phyloP scores from a whole-genome alignment of 2,329 filamentous ascomycete species.

The Paecilomyces dactylethromorphus region DNA sequence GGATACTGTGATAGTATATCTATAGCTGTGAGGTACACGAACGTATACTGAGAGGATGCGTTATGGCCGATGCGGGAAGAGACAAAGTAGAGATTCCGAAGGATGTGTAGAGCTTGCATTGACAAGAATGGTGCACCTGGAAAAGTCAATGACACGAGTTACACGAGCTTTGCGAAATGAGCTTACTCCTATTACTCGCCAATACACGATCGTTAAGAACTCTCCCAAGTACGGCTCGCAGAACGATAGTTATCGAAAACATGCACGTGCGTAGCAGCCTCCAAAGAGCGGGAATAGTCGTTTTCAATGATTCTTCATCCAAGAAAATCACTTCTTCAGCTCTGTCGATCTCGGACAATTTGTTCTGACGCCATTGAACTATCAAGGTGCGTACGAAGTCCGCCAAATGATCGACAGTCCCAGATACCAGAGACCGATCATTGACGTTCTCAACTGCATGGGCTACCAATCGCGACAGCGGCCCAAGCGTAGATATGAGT shows the following conservation, averaged over 20 bases:
- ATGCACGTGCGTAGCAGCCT: constrained; percentile 67
- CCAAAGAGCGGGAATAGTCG: constrained; percentile 67
- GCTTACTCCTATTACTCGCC: constrained; percentile 46
- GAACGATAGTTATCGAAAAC: constrained; percentile 66
- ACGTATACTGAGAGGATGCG: constrained; percentile 76
- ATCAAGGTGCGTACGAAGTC: constrained; percentile 61
- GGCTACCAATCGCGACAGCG: constrained; percentile 56
- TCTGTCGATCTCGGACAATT: constrained; percentile 65
- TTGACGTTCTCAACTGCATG: constrained; percentile 54
- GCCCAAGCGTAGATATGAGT: constrained; percentile 54
- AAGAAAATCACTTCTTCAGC: constrained; percentile 59
- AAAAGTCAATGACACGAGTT: neutral
- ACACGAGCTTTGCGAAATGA: neutral
- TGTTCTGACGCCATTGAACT: constrained; percentile 67
- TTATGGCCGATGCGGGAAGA: constrained; percentile 66
- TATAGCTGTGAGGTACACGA: constrained; percentile 74
- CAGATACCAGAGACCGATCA: constrained; percentile 37
- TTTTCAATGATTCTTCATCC: constrained; percentile 57
- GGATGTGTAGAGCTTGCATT: constrained; percentile 62
- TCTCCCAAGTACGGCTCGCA: constrained; percentile 68
- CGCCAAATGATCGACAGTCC: constrained; percentile 54
- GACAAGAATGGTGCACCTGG: constrained; percentile 59
- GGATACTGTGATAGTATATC: constrained; percentile 73
- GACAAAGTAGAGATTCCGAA: constrained; percentile 77
- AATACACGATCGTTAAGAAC: constrained; percentile 51